These are phyloP conservation scores for Murraya koenigii DNA, from an alignment of 345 rosid species.

Conservation along the genomic window DNA sequence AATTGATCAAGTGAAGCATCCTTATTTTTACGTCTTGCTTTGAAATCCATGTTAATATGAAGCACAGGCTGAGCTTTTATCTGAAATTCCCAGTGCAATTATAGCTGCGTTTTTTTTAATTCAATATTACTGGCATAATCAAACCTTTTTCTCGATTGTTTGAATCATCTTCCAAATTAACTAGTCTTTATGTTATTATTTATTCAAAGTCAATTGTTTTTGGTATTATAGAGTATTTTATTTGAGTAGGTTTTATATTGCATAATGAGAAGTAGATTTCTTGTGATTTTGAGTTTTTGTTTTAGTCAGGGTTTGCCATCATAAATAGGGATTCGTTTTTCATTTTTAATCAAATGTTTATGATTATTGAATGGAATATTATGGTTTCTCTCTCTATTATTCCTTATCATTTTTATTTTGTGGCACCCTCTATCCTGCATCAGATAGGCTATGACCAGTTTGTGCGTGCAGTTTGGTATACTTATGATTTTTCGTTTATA, in stretches of 20 bases:
- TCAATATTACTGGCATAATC: not conserved
- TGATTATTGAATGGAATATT: no score
- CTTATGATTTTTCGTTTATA: not conserved
- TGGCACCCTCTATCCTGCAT: not conserved
- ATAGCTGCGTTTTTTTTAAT: not conserved
- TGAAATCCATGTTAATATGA: slow-evolving; percentile 1
- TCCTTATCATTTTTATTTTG: not conserved
- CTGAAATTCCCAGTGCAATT: not conserved
- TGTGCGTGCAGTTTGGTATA: not conserved
- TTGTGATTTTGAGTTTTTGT: not conserved
- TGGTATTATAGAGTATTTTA: not conserved
- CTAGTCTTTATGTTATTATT: not conserved
- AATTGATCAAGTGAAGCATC: not conserved
- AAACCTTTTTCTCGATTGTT: not conserved
- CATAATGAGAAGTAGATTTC: not conserved
- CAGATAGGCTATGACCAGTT: not conserved
- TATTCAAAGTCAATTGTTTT: no score
- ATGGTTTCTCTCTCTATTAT: no score
- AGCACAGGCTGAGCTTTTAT: not conserved
- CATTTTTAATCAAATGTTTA: not conserved
- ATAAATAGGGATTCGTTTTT: not conserved
- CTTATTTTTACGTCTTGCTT: not conserved
- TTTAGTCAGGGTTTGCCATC: not conserved
- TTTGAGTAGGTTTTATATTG: not conserved
- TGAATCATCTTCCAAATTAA: not conserved